Evolutionary conservation across 371 early-diverging fungal species (phyloP).

Genomic region (Rhizopus sp.): DNA sequence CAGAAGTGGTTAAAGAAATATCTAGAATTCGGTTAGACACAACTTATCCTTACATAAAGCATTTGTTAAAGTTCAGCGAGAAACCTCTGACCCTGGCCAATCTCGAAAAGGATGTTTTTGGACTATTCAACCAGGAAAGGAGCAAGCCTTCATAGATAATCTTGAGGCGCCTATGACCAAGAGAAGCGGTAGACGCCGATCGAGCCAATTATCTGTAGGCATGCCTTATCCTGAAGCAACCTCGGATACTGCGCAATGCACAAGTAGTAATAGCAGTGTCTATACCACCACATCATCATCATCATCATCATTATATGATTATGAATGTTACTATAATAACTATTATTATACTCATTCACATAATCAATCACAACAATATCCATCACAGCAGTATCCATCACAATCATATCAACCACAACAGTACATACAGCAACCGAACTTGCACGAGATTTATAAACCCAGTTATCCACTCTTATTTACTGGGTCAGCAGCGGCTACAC

Average conservation of each 20-base stretch:
- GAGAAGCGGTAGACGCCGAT: slow-evolving; percentile 3
- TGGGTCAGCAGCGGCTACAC: too few species aligned
- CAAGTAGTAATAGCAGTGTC: background rate
- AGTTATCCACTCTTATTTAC: too few species aligned
- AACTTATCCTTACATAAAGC: slow-evolving; percentile 88
- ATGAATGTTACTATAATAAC: background rate
- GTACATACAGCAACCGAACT: too few species aligned
- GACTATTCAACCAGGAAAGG: slow-evolving; percentile 51
- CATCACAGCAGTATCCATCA: too few species aligned
- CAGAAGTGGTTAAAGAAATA: background rate
- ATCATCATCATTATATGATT: background rate
- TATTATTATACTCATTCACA: too few species aligned
- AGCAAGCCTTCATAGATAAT: slow-evolving; percentile 34
- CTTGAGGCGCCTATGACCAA: slow-evolving; percentile 10
- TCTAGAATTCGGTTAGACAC: slow-evolving; percentile 94
- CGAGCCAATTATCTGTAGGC: background rate
- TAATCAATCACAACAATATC: too few species aligned
- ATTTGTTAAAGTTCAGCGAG: slow-evolving; percentile 35
- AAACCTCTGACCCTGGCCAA: slow-evolving; percentile 16
- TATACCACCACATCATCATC: background rate
- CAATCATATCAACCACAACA: too few species aligned
- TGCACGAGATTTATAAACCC: too few species aligned
- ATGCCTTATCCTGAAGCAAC: background rate
- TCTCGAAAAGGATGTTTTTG: slow-evolving; percentile 39
- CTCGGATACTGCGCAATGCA: background rate